Percentiles rank a stretch among this genome's conserved stretches.
phyloP scores from a whole-genome alignment of 257 asterid genomes.

The Nicotiana otophora region DNA sequence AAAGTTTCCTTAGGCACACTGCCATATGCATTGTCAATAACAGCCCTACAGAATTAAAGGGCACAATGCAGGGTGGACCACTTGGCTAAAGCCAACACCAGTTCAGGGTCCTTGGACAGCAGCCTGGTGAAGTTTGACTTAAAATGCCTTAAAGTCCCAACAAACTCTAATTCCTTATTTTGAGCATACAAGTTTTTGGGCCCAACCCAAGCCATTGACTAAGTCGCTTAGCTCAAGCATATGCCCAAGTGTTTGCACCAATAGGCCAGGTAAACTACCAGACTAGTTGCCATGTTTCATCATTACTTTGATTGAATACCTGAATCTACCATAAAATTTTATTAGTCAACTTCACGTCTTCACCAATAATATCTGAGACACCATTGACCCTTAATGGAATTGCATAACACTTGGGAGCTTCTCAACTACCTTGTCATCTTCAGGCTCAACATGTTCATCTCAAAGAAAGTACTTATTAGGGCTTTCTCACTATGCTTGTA shows the following conservation, averaged over 20 bases:
- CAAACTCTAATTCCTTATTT: not conserved
- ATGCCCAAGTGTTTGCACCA: not conserved
- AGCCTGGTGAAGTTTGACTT: not conserved
- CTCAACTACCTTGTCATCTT: not conserved
- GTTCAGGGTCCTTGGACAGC: not conserved
- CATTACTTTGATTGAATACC: not conserved
- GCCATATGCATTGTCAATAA: not conserved
- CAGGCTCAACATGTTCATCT: not conserved
- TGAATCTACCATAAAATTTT: not conserved
- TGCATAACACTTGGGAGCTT: not conserved
- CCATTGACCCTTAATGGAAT: not conserved
- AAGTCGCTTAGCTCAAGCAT: not conserved
- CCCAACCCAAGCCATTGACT: not conserved
- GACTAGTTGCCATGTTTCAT: not conserved
- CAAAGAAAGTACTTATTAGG: not conserved
- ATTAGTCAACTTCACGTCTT: not conserved
- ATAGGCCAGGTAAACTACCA: not conserved
- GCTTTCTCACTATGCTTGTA: not conserved
- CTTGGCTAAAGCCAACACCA: not conserved
- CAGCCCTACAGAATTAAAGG: not conserved
- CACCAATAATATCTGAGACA: not conserved
- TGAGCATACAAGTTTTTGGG: not conserved
- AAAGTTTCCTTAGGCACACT: not conserved
- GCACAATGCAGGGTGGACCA: not conserved
- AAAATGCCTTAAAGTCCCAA: not conserved